A percentile compares a stretch with the other conserved stretches of the same genome.
phyloP scores from a whole-genome alignment of 2,329 filamentous ascomycete species.

The Microdochium trichocladiopsis region DNA sequence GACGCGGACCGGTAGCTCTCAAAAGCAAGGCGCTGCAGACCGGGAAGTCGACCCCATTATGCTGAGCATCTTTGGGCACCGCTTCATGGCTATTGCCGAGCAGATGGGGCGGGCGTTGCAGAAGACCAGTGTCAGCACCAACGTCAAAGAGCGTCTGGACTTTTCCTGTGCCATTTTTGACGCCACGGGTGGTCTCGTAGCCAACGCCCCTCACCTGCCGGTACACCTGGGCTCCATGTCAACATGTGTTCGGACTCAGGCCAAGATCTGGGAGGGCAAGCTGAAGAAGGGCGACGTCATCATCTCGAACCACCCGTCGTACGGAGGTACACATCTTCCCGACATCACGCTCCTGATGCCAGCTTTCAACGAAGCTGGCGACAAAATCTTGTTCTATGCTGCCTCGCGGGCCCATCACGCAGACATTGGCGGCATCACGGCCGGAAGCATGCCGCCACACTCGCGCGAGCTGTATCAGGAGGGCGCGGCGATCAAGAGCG shows the following conservation, averaged over 20 bases:
- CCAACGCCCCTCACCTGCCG: constrained; percentile 74
- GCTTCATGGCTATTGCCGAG: constrained; percentile 82
- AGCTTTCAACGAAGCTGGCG: constrained; percentile 58
- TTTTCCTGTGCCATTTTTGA: constrained; percentile 82
- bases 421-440: constrained; percentile 71
- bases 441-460: constrained; percentile 68
- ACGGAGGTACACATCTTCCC: constrained; percentile 75
- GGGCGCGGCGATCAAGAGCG: constrained; percentile 50
- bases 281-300: constrained; percentile 75
- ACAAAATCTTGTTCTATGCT: constrained; percentile 75
- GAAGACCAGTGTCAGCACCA: constrained; percentile 74
- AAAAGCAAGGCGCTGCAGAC: constrained; percentile 16
- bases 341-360: constrained; percentile 79
- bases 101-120: constrained; percentile 76
- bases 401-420: constrained; percentile 76
- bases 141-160: constrained; percentile 76
- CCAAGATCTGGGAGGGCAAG: constrained; percentile 72
- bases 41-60: constrained; percentile 65
- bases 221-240: constrained; percentile 81
- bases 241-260: constrained; percentile 74
- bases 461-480: constrained; percentile 52
- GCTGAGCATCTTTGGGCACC: constrained; percentile 71
- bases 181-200: constrained; percentile 66
- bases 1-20: constrained; percentile 15
- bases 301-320: constrained; percentile 79